Evolutionary conservation across 2,329 filamentous ascomycete species (phyloP), one percentile per base, ranked within the genome.

Genomic region (Hypomyces perniciosus): DNA sequence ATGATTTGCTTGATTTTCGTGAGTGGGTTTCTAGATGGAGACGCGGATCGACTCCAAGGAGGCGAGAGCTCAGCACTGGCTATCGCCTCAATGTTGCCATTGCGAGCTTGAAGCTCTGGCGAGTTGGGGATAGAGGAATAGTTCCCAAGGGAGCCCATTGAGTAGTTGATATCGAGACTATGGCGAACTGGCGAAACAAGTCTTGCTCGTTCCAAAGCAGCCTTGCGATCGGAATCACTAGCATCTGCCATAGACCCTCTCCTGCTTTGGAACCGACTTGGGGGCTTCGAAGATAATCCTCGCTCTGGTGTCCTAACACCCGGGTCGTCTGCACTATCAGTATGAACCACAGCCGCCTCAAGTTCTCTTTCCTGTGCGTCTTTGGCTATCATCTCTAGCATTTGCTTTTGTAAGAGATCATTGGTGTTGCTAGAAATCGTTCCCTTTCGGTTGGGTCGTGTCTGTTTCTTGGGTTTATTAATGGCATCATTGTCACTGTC

Each of bases 31-130:
- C 83, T 78, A 0, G 73, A 70, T 30, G 86, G 85, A 6, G 86
- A 89, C 2, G 73, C 72, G 2, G 79, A 75, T 27, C 85, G 78
- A 59, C 84, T 89, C 6, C 73, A 74, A 4, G 76, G 72, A 2
- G 83, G 79, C 4, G 85, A 87, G 7, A 86, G 64, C 51, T 86
- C 83, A 56, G 80, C 75, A 26, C 78, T 78, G 53, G 84, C 79
- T 9, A 76, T 77, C 4, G 81, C 80, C 46, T 85, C 76, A 31
- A 78, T 73, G 1, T 70, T 67, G 59, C 71, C 59, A 59, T 80
- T 67, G 53, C 75, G 63, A 65, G 71, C 62, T 34, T 70, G 75
- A n/a, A 75, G 61, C 27, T 76, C 75, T 4, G 81, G 80, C 0
- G 80, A 83, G 30, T 75, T 66, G 8, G 76, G 74, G 10, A 68